These are phyloP conservation scores for Moesziomyces aphidis DNA, from an alignment of 1,284 basidiomycete genomes.

Conservation along the genomic window DNA sequence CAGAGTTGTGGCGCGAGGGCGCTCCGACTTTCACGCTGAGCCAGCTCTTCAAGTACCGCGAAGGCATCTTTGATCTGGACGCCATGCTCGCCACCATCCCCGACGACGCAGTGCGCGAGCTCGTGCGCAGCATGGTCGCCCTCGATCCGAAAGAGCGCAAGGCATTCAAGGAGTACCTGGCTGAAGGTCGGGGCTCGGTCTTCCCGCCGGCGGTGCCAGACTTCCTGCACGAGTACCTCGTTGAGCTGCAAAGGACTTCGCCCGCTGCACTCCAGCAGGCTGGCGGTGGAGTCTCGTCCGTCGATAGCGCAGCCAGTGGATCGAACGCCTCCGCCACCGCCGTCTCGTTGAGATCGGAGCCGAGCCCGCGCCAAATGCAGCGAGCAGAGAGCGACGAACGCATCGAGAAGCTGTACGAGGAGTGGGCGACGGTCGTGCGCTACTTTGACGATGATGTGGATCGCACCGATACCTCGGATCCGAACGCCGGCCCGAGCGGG, in stretches of 20 bases:
- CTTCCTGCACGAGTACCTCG: slow-evolving; percentile 89
- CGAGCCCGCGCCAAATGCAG: slow-evolving; percentile 13
- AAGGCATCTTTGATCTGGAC: slow-evolving; percentile 84
- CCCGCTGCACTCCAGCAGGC: slow-evolving; percentile 8
- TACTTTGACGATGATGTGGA: slow-evolving; percentile 33
- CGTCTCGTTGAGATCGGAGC: slow-evolving; percentile 33
- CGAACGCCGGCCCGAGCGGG: slow-evolving; percentile 5
- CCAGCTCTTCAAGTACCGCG: slow-evolving; percentile 94
- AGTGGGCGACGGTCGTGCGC: slow-evolving; percentile 56
- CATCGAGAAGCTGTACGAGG: slow-evolving; percentile 63
- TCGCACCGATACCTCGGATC: background rate
- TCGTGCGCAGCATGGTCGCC: slow-evolving; percentile 87
- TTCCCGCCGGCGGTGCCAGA: slow-evolving; percentile 94
- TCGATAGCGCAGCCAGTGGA: slow-evolving; percentile 22
- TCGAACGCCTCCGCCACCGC: slow-evolving; percentile 43
- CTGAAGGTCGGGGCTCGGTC: slow-evolving; percentile 77
- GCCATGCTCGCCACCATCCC: slow-evolving; percentile 80
- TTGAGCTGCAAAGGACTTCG: slow-evolving; percentile 77
- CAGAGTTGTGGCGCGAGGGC: slow-evolving; percentile 95
- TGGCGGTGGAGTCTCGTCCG: slow-evolving; percentile 11
- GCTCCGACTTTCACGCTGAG: slow-evolving; percentile 92
- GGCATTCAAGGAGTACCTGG: slow-evolving; percentile 84
- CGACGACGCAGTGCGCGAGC: slow-evolving; percentile 79
- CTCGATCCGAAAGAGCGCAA: slow-evolving; percentile 82
- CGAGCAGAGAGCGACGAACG: slow-evolving; percentile 62